phyloP scores from a whole-genome alignment of 805 yeast species.

The Yamadazyma tumulicola region DNA sequence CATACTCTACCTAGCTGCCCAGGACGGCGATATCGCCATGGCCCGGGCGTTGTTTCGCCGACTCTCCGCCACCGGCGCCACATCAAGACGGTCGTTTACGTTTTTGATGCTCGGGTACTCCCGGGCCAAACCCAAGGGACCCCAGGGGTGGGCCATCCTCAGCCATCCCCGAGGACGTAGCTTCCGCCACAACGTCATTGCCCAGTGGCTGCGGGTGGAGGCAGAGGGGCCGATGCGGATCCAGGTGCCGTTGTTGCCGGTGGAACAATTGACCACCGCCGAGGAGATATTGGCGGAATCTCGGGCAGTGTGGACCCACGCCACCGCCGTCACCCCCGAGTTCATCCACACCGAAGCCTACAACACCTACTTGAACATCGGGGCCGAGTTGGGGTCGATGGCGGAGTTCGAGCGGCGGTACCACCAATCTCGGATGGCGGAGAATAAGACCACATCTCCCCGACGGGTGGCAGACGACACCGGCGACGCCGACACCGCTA shows the following conservation, averaged over 20 bases:
- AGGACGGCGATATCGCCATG: conserved; percentile 72
- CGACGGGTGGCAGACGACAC: conserved; percentile 15
- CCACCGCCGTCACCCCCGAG: conserved; percentile 41
- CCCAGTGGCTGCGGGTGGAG: not conserved
- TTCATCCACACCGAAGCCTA: conserved; percentile 41
- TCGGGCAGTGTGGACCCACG: conserved; percentile 67
- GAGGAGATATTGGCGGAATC: conserved; percentile 65
- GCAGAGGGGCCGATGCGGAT: conserved; percentile 2
- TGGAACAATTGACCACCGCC: conserved; percentile 36
- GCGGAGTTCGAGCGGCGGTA: conserved; percentile 34
- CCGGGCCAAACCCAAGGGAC: conserved; percentile 31
- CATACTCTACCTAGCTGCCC: conserved; percentile 73
- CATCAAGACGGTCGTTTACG: conserved; percentile 39
- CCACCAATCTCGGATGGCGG: conserved; percentile 12
- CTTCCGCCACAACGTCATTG: conserved; percentile 45
- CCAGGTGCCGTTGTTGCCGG: conserved; percentile 70
- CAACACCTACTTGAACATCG: conserved; percentile 52
- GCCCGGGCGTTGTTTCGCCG: conserved; percentile 64
- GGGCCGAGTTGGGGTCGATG: conserved; percentile 29
- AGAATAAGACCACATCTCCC: conserved; percentile 6
- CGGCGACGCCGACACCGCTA: conserved; percentile 7
- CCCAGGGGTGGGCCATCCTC: too few relatives aligned
- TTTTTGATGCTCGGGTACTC: conserved; percentile 50
- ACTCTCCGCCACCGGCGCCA: conserved; percentile 32
- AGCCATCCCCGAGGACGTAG: conserved; percentile 44